These are phyloP conservation scores for Saxispiralis lemnorum DNA, from an alignment of 495 filamentous ascomycete genomes.

Conservation along the genomic window DNA sequence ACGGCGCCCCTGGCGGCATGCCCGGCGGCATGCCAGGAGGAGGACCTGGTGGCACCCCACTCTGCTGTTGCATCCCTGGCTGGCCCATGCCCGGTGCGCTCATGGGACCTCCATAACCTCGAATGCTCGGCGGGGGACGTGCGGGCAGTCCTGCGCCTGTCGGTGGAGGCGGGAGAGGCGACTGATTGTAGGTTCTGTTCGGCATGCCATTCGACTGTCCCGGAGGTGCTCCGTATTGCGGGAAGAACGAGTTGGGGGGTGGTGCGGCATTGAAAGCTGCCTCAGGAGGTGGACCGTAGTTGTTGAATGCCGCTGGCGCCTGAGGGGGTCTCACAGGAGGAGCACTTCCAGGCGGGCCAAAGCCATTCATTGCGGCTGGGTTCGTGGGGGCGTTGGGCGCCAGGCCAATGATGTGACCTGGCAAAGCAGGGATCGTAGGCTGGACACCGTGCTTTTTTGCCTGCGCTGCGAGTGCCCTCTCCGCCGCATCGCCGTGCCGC, in stretches of 20 bases:
- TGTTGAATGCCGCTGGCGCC: constrained; percentile 20
- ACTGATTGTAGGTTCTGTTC: constrained; percentile 1
- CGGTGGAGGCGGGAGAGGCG: constrained; percentile 7
- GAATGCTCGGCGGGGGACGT: constrained; percentile 13
- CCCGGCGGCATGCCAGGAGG: constrained; percentile 9
- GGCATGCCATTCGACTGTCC: background rate
- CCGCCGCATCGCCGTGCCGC: constrained; percentile 84
- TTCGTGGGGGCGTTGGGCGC: constrained; percentile 26
- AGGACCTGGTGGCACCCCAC: constrained; percentile 1
- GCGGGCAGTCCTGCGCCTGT: constrained; percentile 12
- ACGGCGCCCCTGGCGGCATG: constrained; percentile 28
- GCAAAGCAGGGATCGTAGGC: constrained; percentile 40
- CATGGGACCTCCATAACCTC: constrained; percentile 14
- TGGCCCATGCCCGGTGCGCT: constrained; percentile 5
- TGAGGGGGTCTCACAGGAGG: no score
- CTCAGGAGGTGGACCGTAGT: constrained; percentile 24
- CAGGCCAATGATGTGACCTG: constrained; percentile 24
- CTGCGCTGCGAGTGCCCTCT: constrained; percentile 79
- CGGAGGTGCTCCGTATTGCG: background rate
- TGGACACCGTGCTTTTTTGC: constrained; percentile 87
- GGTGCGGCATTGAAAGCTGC: constrained; percentile 5
- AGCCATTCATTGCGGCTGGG: constrained; percentile 27
- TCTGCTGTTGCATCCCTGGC: constrained; percentile 2
- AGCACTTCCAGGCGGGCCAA: no score
- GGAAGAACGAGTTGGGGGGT: constrained; percentile 2